Conservation (phyloP, 805 yeast species). For the Yamadazyma laniorum region DNA sequence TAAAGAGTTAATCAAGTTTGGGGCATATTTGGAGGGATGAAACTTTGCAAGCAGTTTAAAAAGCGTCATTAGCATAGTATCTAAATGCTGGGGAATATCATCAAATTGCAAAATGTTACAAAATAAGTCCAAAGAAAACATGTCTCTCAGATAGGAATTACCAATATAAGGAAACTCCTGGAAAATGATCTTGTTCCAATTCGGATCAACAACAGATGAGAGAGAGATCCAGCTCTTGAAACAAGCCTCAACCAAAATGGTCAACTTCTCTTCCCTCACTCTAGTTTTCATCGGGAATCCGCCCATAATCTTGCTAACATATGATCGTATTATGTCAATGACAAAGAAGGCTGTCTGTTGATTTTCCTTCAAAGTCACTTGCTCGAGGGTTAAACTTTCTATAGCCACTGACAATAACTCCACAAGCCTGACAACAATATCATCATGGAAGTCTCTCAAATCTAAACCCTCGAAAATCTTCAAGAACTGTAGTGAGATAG, state of each 20-base stretch:
- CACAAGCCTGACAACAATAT: conserved; percentile 5
- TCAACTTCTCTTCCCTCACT: conserved; percentile 21
- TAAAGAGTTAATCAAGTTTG: conserved; percentile 15
- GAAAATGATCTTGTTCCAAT: conserved; percentile 36
- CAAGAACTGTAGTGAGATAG: conserved; percentile 1
- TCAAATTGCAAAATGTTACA: conserved; percentile 23
- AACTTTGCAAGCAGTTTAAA: conserved; percentile 26
- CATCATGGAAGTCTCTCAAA: conserved; percentile 11
- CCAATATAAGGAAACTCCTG: conserved; percentile 42
- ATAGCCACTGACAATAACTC: not conserved
- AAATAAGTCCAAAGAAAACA: conserved; percentile 29
- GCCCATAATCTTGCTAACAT: conserved; percentile 33
- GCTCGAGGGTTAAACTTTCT: not conserved
- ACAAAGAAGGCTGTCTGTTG: not conserved
- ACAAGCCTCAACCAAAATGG: conserved; percentile 23
- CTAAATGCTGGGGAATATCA: conserved; percentile 20
- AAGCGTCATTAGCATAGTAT: conserved; percentile 21
- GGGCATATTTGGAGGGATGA: conserved; percentile 25
- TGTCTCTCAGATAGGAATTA: conserved; percentile 34
- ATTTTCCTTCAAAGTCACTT: not conserved
- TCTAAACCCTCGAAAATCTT: conserved; percentile 2
- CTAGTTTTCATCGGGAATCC: conserved; percentile 29
- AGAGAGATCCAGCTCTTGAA: conserved; percentile 31
- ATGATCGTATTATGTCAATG: conserved; percentile 3
- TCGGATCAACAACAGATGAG: conserved; percentile 17